Evolutionary conservation across 2,329 filamentous ascomycete genomes (phyloP).

Genomic region (Emydomyces testavorans): DNA sequence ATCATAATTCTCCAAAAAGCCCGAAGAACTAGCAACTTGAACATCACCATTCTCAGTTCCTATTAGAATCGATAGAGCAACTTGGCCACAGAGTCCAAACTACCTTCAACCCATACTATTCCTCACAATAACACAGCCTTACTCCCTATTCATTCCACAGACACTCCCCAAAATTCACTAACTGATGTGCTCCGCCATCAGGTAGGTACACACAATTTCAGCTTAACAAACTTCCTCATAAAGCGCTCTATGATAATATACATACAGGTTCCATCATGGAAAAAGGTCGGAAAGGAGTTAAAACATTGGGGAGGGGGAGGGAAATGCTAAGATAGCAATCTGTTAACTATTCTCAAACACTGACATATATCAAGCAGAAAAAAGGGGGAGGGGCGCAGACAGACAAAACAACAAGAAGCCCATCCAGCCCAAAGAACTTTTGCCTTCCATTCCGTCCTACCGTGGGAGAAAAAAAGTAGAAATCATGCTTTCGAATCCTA

Average conservation of each 20-base stretch:
- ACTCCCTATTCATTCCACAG: too few species aligned
- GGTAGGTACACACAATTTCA: too few species aligned
- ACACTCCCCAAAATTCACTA: too few species aligned
- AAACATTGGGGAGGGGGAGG: neutral
- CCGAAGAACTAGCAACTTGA: too few species aligned
- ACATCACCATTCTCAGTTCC: too few species aligned
- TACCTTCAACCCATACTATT: too few species aligned
- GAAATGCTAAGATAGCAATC: constrained; percentile 8
- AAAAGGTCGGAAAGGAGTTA: neutral
- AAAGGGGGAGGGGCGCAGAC: neutral
- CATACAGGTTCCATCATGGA: neutral
- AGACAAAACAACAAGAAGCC: constrained; percentile 1
- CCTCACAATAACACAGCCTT: too few species aligned
- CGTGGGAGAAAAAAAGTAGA: constrained; percentile 14
- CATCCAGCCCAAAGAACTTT: constrained; percentile 14
- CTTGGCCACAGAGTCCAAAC: too few species aligned
- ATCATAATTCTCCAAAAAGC: too few species aligned
- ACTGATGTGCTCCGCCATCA: too few species aligned
- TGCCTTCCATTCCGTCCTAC: constrained; percentile 13
- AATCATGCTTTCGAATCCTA: constrained; percentile 12
- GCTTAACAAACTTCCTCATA: too few species aligned
- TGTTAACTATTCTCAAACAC: constrained; percentile 11
- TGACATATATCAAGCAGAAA: constrained; percentile 10
- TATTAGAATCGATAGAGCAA: too few species aligned
- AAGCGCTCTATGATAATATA: neutral